phyloP scores from a whole-genome alignment of 345 rosid species.

The Punica granatum region DNA sequence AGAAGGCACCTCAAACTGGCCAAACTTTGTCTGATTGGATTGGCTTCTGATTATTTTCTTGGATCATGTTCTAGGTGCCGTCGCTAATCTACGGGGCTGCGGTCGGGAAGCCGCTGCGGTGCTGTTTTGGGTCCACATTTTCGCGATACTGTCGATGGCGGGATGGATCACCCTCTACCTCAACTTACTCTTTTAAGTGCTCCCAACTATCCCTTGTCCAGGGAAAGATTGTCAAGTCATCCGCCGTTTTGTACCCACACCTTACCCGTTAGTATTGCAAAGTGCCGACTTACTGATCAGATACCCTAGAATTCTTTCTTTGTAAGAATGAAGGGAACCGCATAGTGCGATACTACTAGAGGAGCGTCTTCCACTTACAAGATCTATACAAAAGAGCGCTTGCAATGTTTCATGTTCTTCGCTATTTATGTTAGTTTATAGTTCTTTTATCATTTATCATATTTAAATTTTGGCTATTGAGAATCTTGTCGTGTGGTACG shows the following conservation, averaged over 20 bases:
- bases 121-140: conserved; percentile 96
- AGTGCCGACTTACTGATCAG: too few species aligned
- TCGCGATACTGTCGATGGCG: conserved; percentile 87
- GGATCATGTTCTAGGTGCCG: conserved; percentile 52
- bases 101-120: conserved; percentile 97
- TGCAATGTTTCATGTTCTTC: not conserved
- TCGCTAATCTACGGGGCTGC: conserved; percentile 89
- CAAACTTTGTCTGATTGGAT: not conserved
- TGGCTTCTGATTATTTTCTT: not conserved
- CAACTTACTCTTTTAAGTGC: conserved; percentile 57
- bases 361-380: not conserved
- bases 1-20: not conserved
- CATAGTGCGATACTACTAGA: not conserved
- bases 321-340: not conserved
- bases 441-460: not conserved
- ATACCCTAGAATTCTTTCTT: not conserved
- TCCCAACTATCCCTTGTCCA: not conserved
- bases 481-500: not conserved
- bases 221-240: not conserved
- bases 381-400: not conserved
- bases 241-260: too few species aligned
- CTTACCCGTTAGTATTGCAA: too few species aligned
- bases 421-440: not conserved
- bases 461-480: too few species aligned
- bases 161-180: conserved; percentile 89